Evolutionary conservation across 192 early-diverging fungal genomes (phyloP).

Genomic region (Coemansia sp.): DNA sequence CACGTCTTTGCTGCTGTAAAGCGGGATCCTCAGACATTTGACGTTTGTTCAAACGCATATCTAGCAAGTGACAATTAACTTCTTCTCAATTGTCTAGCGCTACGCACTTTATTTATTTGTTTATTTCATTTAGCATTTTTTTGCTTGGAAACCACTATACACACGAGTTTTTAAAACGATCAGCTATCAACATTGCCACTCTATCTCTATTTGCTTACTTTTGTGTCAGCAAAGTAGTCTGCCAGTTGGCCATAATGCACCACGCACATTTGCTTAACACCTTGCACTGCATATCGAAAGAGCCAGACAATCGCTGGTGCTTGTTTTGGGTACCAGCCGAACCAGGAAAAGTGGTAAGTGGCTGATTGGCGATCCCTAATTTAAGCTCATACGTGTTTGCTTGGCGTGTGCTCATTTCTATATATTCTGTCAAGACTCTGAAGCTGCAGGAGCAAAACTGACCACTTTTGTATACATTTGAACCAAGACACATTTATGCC

Average conservation of each 20-base stretch:
- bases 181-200: slow-evolving; percentile 2
- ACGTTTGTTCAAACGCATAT: slow-evolving; percentile 44
- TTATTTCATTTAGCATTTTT: neutral
- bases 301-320: neutral
- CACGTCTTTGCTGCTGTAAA: slow-evolving; percentile 46
- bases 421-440: neutral
- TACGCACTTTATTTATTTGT: neutral
- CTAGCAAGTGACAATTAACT: slow-evolving; percentile 15
- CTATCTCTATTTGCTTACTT: slow-evolving; percentile 1
- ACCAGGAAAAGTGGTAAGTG: neutral
- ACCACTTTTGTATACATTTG: neutral
- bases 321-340: slow-evolving; percentile 1
- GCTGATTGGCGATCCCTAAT: slow-evolving; percentile 1
- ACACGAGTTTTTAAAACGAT: neutral
- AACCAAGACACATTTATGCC: neutral
- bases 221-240: neutral
- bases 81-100: slow-evolving; percentile 1
- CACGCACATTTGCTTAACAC: neutral
- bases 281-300: slow-evolving; percentile 7
- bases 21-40: slow-evolving; percentile 36
- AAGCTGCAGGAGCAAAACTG: neutral
- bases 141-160: neutral
- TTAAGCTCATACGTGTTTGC: slow-evolving; percentile 1
- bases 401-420: neutral
- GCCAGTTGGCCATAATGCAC: neutral